Evolutionary conservation across 768 basidiomycete genomes (phyloP).

Genomic region (Scleroderma citrinum): DNA sequence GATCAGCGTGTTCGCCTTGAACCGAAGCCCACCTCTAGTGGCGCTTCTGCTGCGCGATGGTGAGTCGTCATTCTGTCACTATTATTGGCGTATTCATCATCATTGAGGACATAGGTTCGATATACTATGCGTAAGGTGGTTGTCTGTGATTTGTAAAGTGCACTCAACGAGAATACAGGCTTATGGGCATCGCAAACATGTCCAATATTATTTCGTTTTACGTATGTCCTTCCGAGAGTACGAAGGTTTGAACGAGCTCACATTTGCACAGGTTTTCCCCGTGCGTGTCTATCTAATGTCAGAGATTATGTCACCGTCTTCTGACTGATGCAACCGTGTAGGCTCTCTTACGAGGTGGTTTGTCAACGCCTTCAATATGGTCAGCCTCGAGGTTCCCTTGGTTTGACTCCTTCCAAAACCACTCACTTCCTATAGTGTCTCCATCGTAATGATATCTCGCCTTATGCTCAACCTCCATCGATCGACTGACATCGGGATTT

Average conservation of each 20-base stretch:
- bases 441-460: slow-evolving; percentile 48
- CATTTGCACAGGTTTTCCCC: background rate
- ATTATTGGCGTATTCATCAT: background rate
- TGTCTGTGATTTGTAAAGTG: slow-evolving; percentile 14
- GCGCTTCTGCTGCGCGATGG: slow-evolving; percentile 45
- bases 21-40: slow-evolving; percentile 27
- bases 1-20: slow-evolving; percentile 5
- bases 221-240: slow-evolving; percentile 13
- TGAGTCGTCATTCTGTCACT: slow-evolving; percentile 18
- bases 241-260: background rate
- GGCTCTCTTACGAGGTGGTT: slow-evolving; percentile 40
- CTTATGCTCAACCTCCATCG: slow-evolving; percentile 51
- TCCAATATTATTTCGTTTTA: slow-evolving; percentile 42
- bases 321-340: slow-evolving; percentile 10
- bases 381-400: slow-evolving; percentile 16
- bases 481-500: slow-evolving; percentile 21
- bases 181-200: slow-evolving; percentile 47
- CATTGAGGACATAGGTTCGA: slow-evolving; percentile 32
- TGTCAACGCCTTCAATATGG: slow-evolving; percentile 48
- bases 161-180: slow-evolving; percentile 23
- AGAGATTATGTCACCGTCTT: background rate
- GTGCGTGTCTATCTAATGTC: slow-evolving; percentile 2
- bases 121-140: slow-evolving; percentile 48
- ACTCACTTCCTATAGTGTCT: slow-evolving; percentile 30
- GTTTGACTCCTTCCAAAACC: background rate